Base-by-base conservation (phyloP, 495 filamentous ascomycete species). In the Aspergillus affinis region DNA sequence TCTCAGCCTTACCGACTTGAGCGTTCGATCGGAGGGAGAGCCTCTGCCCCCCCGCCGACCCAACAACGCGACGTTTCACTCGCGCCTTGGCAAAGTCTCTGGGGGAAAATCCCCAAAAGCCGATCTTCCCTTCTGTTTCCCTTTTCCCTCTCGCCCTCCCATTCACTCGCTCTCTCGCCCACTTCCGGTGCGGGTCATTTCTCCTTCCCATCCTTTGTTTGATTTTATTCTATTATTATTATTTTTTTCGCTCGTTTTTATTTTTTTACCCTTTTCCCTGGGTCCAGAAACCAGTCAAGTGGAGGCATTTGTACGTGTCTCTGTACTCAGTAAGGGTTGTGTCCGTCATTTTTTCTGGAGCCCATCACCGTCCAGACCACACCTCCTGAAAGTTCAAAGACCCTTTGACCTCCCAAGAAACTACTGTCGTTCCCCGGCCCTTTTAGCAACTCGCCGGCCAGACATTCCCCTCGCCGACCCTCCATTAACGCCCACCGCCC, bases 1-100 rank as follows among this genome's bases (percentile, higher is more conserved):
- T 54, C 65, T 65, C 62, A 65, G 65, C 65, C 65, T 59, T 65
- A 59, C 51, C 21, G 54, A 49, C 56, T 23, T 50, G 45, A 58
- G 29, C 51, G 30, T 55, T 50, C 55, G 29, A 68, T 58, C 62
- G 58, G 61, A 61, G 62, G 58, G 62, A 63, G 60, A 55, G 62
- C 65, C 62, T 61, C 65, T 62, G 57, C 60, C 55, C 48, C 50
- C 50, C 45, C 56, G 27, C 50, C 36, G 36, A 41, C 36, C 36
- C 36, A 41, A 52, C 50, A 52, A 21, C 49, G 60, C 65, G 48
- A 61, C 60, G 48, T 65, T 61, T 63, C 65, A 57, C 60, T 52
- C 60, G 57, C 58, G 62, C 60, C 62, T 64, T 65, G 62, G 62
- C 61, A 59, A 49, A 6, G 55, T 36, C 20, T 58, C 55, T 51